Evolutionary conservation across 192 early-diverging fungal species (phyloP), one percentile per base, ranked within the genome.

Genomic region (Rhizophagus prolifer): DNA sequence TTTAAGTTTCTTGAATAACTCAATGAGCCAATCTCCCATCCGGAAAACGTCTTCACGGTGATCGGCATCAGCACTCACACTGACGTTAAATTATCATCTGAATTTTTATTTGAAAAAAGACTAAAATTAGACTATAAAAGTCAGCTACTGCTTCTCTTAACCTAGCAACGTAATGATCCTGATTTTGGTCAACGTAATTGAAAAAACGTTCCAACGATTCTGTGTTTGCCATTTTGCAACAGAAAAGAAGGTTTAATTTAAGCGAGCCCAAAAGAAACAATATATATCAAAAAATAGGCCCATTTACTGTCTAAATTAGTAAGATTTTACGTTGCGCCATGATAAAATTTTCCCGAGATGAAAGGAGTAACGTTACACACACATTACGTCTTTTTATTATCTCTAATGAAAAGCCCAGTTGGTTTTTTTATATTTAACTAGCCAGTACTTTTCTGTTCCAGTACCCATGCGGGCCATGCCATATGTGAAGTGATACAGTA

Each of bases 11-110:
- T 92, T 83, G 82, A 96, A 88, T 80, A 95, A 89, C 34, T 83
- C 78, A 62, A 89, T 83, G 62, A 98, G 85, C 90, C 93, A 98
- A 72, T 94, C 86, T 61, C 92, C 94, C 97, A 99, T 99, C 26
- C 86, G 85, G 78, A 95, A 86, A 4, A 98, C 96, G 6, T 96
- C 90, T 54, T 84, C 85, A 60, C 97, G 94, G 78, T 87, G 84
- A 59, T 81, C 79, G 25, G 89, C 91, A 68, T 95, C 93, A 77
- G 90, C 85, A 82, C 91, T 93, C 71, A 92, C 89, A 85, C 92
- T 93, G 79, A 74, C 0, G 7, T 38, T 38, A 38, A 38, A 34
- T 7, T 6, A 38, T 9, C 36, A 38, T 8, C 36, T 6, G 7
- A 38, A 8, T 38, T n/a, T 38, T 16, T 23, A 12, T 70, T 25